phyloP scores from a whole-genome alignment of 768 basidiomycete genomes.

The Xerocomus spinulosus region DNA sequence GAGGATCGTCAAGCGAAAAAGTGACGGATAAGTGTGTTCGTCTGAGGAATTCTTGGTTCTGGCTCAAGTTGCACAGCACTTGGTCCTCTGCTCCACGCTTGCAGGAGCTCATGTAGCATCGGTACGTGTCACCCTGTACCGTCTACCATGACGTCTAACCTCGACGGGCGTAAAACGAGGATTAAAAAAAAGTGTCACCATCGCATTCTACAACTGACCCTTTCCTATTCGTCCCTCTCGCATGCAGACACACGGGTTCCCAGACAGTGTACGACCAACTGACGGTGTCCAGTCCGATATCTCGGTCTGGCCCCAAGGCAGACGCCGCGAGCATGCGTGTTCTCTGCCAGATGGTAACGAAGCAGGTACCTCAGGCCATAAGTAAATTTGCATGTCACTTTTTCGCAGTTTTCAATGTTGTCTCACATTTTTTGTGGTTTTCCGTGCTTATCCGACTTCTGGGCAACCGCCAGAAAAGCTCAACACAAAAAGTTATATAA shows the following conservation, averaged over 20 bases:
- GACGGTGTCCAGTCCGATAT: constrained; percentile 42
- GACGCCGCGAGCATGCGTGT: constrained; percentile 2
- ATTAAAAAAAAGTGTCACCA: too few species aligned
- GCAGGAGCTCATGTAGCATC: not conserved
- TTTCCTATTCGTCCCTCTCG: not conserved
- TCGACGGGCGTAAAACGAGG: too few species aligned
- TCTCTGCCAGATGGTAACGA: constrained; percentile 14
- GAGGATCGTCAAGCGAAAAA: constrained; percentile 51
- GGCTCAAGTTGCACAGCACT: not conserved
- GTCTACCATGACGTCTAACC: too few species aligned
- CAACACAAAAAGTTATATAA: too few species aligned
- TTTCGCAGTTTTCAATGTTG: too few species aligned
- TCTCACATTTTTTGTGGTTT: too few species aligned
- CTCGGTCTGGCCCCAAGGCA: not conserved
- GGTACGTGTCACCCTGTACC: too few species aligned
- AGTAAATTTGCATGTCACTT: too few species aligned
- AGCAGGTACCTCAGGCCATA: too few species aligned
- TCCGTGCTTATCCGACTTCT: too few species aligned
- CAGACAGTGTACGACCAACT: constrained; percentile 67
- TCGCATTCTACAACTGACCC: not conserved
- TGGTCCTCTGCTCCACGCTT: not conserved
- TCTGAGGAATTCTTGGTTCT: not conserved
- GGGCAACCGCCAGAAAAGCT: too few species aligned
- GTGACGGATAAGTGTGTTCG: constrained; percentile 7
- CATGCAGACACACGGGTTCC: constrained; percentile 36